phyloP scores from a whole-genome alignment of 2,329 filamentous ascomycete species.

The Pseudogymnoascus sp. region DNA sequence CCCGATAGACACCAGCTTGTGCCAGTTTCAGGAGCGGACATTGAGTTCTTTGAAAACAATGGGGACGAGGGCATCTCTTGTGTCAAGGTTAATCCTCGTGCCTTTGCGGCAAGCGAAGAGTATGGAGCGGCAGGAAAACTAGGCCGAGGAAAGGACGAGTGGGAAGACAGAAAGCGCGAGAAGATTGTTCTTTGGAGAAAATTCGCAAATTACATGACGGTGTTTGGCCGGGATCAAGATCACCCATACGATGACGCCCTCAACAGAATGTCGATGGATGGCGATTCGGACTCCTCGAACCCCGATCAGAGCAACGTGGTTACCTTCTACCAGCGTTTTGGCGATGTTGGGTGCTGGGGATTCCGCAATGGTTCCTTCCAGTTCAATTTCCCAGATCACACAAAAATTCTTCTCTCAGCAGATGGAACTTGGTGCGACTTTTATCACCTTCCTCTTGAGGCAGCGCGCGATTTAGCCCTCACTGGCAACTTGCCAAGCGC shows the following conservation, averaged over 20 bases:
- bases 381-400: constrained; percentile 86
- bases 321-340: constrained; percentile 74
- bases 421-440: constrained; percentile 71
- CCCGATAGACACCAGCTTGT: constrained; percentile 52
- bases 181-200: constrained; percentile 64
- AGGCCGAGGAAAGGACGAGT: constrained; percentile 54
- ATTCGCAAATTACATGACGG: constrained; percentile 67
- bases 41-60: constrained; percentile 70
- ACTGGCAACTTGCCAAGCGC: constrained; percentile 62
- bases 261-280: constrained; percentile 16
- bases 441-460: constrained; percentile 66
- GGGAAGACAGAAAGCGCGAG: constrained; percentile 58
- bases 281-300: constrained; percentile 30
- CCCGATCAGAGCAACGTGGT: constrained; percentile 51
- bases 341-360: constrained; percentile 73
- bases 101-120: constrained; percentile 48
- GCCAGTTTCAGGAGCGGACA: constrained; percentile 51
- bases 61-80: constrained; percentile 55
- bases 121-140: constrained; percentile 55
- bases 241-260: constrained; percentile 40
- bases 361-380: constrained; percentile 75
- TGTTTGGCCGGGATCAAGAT: constrained; percentile 64
- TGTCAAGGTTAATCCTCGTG: constrained; percentile 56
- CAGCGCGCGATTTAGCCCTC: constrained; percentile 55
- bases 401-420: constrained; percentile 70